Evolutionary conservation across 192 early-diverging fungal genomes (phyloP).

Genomic region (Coemansia sp.): DNA sequence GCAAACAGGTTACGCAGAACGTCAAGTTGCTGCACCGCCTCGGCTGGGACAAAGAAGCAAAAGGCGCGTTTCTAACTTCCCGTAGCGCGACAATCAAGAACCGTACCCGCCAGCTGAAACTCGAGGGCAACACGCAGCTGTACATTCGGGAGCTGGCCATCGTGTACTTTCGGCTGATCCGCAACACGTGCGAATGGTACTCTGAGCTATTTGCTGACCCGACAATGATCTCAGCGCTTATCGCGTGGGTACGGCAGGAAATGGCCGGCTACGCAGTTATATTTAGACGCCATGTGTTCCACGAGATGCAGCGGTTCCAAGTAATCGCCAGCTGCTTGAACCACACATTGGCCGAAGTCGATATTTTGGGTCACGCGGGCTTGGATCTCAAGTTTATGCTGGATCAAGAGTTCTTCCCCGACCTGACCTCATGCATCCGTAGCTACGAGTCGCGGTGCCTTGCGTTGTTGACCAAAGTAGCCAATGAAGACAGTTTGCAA

Average conservation of each 20-base stretch:
- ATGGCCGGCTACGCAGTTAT: constrained; percentile 80
- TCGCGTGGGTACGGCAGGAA: constrained; percentile 89
- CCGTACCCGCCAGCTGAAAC: constrained; percentile 67
- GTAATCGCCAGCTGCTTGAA: constrained; percentile 84
- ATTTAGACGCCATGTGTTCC: constrained; percentile 89
- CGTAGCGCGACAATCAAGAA: constrained; percentile 74
- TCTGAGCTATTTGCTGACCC: constrained; percentile 82
- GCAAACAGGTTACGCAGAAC: constrained; percentile 74
- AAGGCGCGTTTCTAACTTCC: constrained; percentile 81
- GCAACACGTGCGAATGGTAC: constrained; percentile 98
- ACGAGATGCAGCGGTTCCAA: constrained; percentile 69
- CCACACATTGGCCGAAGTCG: constrained; percentile 72
- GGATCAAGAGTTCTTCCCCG: constrained; percentile 74
- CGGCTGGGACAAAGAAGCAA: constrained; percentile 62
- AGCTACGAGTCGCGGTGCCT: constrained; percentile 65
- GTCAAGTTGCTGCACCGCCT: constrained; percentile 80
- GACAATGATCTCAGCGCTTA: constrained; percentile 87
- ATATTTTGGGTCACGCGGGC: constrained; percentile 78
- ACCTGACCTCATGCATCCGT: constrained; percentile 68
- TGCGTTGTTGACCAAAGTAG: constrained; percentile 63
- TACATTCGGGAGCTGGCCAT: constrained; percentile 86
- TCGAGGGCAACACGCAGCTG: constrained; percentile 83
- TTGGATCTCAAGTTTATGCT: constrained; percentile 83
- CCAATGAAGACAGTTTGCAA: constrained; percentile 68
- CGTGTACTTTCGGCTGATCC: constrained; percentile 85